These are phyloP conservation scores for Lentinula detonsa DNA, from an alignment of 768 basidiomycete species.

Conservation along the genomic window DNA sequence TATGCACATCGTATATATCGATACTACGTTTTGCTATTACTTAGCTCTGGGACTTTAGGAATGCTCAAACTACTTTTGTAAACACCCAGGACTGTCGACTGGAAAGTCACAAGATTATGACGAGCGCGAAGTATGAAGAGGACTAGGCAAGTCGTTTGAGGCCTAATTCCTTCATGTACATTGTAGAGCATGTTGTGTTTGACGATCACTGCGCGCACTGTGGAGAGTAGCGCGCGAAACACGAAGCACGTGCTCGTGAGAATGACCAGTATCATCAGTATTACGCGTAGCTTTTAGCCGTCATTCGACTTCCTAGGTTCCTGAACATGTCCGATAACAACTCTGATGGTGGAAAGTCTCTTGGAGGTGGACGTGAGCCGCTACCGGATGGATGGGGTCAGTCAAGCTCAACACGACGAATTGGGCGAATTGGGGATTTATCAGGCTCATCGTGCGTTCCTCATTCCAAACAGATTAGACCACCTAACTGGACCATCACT, in stretches of 20 bases:
- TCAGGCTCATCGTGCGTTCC: constrained; percentile 21
- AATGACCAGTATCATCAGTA: not conserved
- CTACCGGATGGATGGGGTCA: constrained; percentile 42
- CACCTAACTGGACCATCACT: not conserved
- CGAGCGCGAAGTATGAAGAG: no score
- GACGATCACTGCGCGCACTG: no score
- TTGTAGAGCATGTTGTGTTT: no score
- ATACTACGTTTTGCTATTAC: not conserved
- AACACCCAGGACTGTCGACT: no score
- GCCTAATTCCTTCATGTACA: no score
- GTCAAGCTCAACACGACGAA: constrained; percentile 29
- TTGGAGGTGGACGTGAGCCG: constrained; percentile 45
- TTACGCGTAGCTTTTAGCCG: not conserved
- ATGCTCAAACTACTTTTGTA: no score
- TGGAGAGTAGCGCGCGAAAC: no score
- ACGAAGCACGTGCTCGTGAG: not conserved
- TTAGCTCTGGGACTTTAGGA: not conserved
- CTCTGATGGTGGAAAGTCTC: constrained; percentile 33
- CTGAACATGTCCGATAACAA: constrained; percentile 14
- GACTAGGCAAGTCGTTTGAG: no score
- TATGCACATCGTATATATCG: not conserved
- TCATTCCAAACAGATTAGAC: not conserved
- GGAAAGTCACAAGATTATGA: no score
- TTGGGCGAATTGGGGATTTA: constrained; percentile 54
- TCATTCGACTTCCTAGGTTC: not conserved